phyloP scores from a whole-genome alignment of 768 basidiomycete genomes.

The Pisolithus tinctorius region DNA sequence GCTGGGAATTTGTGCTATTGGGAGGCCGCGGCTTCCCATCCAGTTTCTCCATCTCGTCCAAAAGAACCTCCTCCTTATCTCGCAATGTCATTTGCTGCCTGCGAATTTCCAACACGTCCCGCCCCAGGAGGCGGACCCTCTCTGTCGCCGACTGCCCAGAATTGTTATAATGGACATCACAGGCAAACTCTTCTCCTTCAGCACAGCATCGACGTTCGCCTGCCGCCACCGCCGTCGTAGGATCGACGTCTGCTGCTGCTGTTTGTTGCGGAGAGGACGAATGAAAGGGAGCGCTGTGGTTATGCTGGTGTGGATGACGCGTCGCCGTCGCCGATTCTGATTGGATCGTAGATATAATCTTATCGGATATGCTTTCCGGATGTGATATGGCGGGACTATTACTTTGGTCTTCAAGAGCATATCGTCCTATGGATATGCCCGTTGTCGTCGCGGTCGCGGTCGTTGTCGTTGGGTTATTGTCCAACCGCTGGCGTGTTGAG shows the following conservation, averaged over 20 bases:
- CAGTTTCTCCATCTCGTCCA: slow-evolving; percentile 16
- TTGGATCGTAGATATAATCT: background rate
- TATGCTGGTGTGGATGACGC: too few species aligned
- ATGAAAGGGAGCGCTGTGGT: too few species aligned
- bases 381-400: background rate
- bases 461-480: background rate
- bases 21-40: slow-evolving; percentile 4
- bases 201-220: too few species aligned
- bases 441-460: too few species aligned
- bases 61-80: slow-evolving; percentile 17
- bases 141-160: background rate
- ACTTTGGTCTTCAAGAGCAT: background rate
- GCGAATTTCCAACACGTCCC: slow-evolving; percentile 25
- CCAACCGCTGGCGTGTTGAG: slow-evolving; percentile 11
- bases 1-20: background rate
- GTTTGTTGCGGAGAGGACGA: too few species aligned
- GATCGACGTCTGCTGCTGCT: too few species aligned
- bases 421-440: background rate
- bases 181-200: background rate
- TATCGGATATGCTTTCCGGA: background rate
- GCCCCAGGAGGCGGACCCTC: slow-evolving; percentile 10
- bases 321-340: too few species aligned
- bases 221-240: too few species aligned
- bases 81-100: slow-evolving; percentile 16
- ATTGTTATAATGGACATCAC: background rate